Conservation (phyloP, 805 yeast genomes). For the Pichia cephalocereana region DNA sequence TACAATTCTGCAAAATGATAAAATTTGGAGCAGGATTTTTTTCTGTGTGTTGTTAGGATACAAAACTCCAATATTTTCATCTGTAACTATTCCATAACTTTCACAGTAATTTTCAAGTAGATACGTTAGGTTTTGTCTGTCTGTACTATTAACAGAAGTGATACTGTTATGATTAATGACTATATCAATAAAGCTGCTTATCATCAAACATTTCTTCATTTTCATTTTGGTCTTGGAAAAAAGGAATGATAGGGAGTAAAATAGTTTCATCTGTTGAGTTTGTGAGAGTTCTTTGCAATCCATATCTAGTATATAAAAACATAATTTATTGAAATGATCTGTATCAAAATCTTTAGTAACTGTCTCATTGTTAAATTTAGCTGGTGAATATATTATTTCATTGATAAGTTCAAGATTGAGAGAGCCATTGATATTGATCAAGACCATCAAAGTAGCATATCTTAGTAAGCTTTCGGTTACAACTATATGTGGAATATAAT, state of each 20-base stretch:
- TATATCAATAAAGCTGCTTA: constrained; percentile 54
- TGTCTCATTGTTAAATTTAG: constrained; percentile 5
- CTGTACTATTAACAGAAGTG: constrained; percentile 5
- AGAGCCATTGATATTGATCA: constrained; percentile 40
- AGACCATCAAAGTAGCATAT: constrained; percentile 49
- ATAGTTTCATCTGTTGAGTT: constrained; percentile 50
- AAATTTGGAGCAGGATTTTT: constrained; percentile 38
- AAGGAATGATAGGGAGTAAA: constrained; percentile 55
- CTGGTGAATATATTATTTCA: constrained; percentile 34
- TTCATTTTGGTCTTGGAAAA: constrained; percentile 51
- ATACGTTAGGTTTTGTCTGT: constrained; percentile 10
- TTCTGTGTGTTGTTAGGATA: constrained; percentile 17
- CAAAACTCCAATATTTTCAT: not conserved
- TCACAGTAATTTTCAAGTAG: constrained; percentile 39
- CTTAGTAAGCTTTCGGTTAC: constrained; percentile 66
- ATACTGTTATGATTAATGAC: constrained; percentile 18
- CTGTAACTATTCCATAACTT: constrained; percentile 40
- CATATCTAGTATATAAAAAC: constrained; percentile 37
- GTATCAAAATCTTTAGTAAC: constrained; percentile 14
- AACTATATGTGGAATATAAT: constrained; percentile 74
- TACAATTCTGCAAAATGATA: constrained; percentile 44
- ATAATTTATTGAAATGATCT: constrained; percentile 38
- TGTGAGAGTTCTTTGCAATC: constrained; percentile 38
- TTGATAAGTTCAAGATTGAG: constrained; percentile 34
- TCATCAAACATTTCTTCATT: constrained; percentile 62